Base-by-base conservation (phyloP, 352 stramenopile species). In the Globisporangium viniferum region DNA sequence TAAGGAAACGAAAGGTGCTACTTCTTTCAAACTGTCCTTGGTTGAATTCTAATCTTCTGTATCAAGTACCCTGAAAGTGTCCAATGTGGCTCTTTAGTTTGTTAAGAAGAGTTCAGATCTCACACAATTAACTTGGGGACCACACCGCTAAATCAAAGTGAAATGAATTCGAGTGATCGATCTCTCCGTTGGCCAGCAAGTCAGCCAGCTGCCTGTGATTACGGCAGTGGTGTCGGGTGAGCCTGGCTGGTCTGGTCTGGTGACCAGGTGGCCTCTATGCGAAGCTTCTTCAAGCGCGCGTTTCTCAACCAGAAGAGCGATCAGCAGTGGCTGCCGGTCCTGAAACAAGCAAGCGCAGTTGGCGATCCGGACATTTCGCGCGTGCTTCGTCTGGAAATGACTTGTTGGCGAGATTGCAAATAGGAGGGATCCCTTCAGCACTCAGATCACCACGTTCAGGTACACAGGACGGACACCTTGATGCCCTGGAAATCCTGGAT, bases 1-100 rank as follows among this genome's bases (percentile, higher is more conserved):
- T 84, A 75, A 81, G 66, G 59, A 54, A 55, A 66, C 33, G 51
- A 62, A 55, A 60, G 53, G 20, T 55, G 18, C 24, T 68, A 55
- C 20, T 29, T 59, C 58, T 61, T 48, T 61, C 22, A 22, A 33
- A 33, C 7, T 31, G 41, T 49, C 41, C 3, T 9, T 15, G 14
- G 41, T 7, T 22, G 24, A 24, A 22, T 9, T 49, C 15, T 49
- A 49, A 49, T 49, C 5, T 22, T 49, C n/a, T 49, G 41, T 49
- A 22, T 49, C 41, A 22, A 49, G 20, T 49, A 15, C 15, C 14
- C 12, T 12, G 0, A 49, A 49, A 18, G 41, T 49, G 41, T n/a
- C 41, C 15, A 20, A 49, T n/a, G 18, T 22, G 15, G 39, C 5
- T 49, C 15, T 49, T n/a, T 15, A 22, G 41, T 22, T n/a, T 22